A percentile compares a stretch with the other conserved stretches of the same genome.
phyloP scores from a whole-genome alignment of 495 filamentous ascomycete species.

The Trichoderma gamsii region DNA sequence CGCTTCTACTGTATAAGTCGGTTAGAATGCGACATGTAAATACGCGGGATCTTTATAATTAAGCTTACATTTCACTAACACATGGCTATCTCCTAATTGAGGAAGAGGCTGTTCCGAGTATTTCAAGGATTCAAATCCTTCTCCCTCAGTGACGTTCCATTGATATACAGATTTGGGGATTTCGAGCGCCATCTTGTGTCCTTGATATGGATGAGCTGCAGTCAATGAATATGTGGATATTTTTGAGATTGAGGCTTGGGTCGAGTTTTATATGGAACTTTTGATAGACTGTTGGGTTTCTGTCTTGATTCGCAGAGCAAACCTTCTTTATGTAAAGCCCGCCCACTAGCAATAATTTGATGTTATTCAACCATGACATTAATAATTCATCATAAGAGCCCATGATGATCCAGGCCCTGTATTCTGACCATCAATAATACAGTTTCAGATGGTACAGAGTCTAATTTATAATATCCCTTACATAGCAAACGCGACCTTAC shows the following conservation, averaged over 20 bases:
- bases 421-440: not conserved
- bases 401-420: not conserved
- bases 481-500: not conserved
- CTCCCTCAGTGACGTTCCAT: conserved; percentile 22
- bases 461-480: not conserved
- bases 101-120: conserved; percentile 22
- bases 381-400: not conserved
- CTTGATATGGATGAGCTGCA: not conserved
- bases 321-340: too few relatives aligned
- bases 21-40: not conserved
- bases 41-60: not conserved
- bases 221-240: not conserved
- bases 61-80: conserved; percentile 25
- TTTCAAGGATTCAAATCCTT: conserved; percentile 21
- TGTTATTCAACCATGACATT: not conserved
- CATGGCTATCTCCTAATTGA: conserved; percentile 24
- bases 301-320: too few relatives aligned
- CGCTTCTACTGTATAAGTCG: not conserved
- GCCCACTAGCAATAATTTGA: too few relatives aligned
- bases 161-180: conserved; percentile 22
- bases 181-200: not conserved
- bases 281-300: too few relatives aligned
- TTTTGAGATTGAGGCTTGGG: not conserved
- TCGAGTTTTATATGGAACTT: not conserved
- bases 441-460: not conserved